Evolutionary conservation across 352 stramenopile genomes (phyloP).

Genomic region (Phytophthora pinifolia): DNA sequence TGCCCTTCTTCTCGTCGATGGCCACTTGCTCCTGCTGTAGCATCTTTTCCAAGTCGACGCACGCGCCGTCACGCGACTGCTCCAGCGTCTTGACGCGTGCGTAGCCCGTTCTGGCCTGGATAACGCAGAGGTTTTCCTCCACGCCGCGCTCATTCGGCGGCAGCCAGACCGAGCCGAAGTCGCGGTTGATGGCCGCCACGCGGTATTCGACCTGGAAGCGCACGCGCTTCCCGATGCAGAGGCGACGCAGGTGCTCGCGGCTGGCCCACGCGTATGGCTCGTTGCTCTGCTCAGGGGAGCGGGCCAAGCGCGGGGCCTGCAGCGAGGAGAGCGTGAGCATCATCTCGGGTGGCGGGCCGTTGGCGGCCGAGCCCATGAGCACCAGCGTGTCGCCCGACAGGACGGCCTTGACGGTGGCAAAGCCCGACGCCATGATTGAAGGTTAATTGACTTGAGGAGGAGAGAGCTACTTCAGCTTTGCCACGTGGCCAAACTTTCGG

Average conservation of each 20-base stretch:
- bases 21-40: constrained; percentile 70
- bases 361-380: constrained; percentile 89
- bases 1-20: constrained; percentile 76
- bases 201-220: constrained; percentile 92
- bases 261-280: constrained; percentile 95
- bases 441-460: neutral
- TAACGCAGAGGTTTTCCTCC: constrained; percentile 84
- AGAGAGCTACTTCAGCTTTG: constrained; percentile 7
- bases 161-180: constrained; percentile 75
- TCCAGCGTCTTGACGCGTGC: constrained; percentile 81
- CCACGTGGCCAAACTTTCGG: too few species aligned
- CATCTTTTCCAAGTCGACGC: constrained; percentile 81
- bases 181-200: constrained; percentile 1
- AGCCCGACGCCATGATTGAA: constrained; percentile 72
- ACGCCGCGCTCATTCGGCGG: constrained; percentile 57
- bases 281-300: constrained; percentile 63
- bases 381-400: constrained; percentile 97
- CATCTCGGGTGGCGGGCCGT: constrained; percentile 92
- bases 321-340: constrained; percentile 96
- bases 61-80: constrained; percentile 71
- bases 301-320: constrained; percentile 91
- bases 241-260: constrained; percentile 95
- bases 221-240: constrained; percentile 96
- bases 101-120: constrained; percentile 82
- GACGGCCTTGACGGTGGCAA: constrained; percentile 96